Evolutionary conservation across 2,329 filamentous ascomycete species (phyloP), one percentile per base, ranked within the genome.

Genomic region (Xylariaceae sp.): DNA sequence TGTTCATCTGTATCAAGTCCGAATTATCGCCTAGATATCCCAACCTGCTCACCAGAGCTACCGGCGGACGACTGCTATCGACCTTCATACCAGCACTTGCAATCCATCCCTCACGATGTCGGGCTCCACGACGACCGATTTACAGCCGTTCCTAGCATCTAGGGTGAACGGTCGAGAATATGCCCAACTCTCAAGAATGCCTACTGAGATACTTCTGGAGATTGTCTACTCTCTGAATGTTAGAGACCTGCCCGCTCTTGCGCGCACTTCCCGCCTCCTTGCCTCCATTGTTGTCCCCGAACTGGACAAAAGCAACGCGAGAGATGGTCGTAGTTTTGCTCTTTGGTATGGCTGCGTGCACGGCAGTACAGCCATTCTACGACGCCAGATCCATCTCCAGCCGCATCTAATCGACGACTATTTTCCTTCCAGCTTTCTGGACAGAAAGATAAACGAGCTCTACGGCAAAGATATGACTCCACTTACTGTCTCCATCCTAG

Each of bases 211-310:
- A 2, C 4, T 61, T 1, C 7, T 63, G 10, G 10, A 23, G 1
- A 57, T 63, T 10, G 51, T 63, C 17, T 10, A 30, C 42, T 2
- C n/a, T 10, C 18, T 63, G 35, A 2, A 11, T 0, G 59, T 55
- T 44, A 57, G 18, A 18, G 59, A 61, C 10, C 61, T 59, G 61
- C 13, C 44, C 11, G n/a, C 49, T 30, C 51, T 61, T n/a, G 56
- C 59, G 2, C 30, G 45, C 23, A 55, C 48, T 1, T 63, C 53
- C 39, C 59, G 51, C 13, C 35, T 47, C 15, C 7, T 61, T 5
- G 55, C 59, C 11, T 1, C 3, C 3, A 39, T 57, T 3, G 17
- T 45, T 2, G 47, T 54, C 7, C 4, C 58, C 13, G 61, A 63
- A 17, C 30, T 63, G 2, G 47, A 53, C n/a, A 58, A 53, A 18